Conservation (phyloP, 192 early-diverging fungal genomes). For the Linnemannia elongata region DNA sequence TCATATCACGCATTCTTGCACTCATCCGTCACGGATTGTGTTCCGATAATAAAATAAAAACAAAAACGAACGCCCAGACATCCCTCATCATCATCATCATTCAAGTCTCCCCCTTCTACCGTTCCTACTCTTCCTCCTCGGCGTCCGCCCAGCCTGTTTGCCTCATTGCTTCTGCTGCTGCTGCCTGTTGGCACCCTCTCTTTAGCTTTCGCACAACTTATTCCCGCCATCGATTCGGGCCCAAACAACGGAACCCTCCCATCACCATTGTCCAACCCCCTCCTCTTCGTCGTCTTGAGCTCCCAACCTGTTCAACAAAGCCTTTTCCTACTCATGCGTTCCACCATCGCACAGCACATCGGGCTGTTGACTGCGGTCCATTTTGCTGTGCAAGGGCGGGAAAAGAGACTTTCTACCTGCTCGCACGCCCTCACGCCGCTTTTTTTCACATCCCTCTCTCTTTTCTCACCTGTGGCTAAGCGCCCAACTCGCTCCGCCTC, state of each 20-base stretch:
- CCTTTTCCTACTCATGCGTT: not conserved
- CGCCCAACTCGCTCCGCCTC: not conserved
- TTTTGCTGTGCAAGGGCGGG: not conserved
- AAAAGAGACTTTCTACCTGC: not conserved
- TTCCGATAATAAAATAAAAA: not conserved
- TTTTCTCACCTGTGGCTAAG: not conserved
- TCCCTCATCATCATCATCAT: not conserved
- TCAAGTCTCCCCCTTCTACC: too few species aligned
- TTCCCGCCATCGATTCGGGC: not conserved
- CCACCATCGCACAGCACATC: not conserved
- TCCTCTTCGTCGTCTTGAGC: not conserved
- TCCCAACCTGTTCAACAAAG: not conserved
- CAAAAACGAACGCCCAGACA: not conserved
- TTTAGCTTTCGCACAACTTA: not conserved
- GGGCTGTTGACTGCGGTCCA: not conserved
- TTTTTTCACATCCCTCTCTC: not conserved
- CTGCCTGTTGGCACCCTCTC: not conserved
- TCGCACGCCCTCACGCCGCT: too few species aligned
- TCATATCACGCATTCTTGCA: not conserved
- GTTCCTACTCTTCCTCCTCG: not conserved
- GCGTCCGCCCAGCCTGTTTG: not conserved
- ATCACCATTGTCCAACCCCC: not conserved
- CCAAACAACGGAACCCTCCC: not conserved
- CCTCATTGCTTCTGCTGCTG: not conserved
- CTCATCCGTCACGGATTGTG: not conserved